Evolutionary conservation across 2,329 filamentous ascomycete genomes (phyloP), one percentile per base, ranked within the genome.

Genomic region (Fusarium mangiferae): DNA sequence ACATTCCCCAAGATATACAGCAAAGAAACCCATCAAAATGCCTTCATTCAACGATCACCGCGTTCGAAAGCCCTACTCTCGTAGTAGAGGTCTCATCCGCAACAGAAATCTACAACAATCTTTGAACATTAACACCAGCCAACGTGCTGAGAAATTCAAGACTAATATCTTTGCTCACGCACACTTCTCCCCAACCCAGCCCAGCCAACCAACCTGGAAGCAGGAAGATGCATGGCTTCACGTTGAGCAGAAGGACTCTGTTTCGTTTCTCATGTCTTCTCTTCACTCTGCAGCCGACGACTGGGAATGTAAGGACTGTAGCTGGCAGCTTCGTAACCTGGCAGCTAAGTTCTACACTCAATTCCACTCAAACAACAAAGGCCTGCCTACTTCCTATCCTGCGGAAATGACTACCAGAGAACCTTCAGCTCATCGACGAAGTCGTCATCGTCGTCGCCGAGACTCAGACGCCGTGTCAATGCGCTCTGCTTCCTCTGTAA

Each of bases 281-380:
- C 26, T 68, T 6, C 35, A 68, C 17, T 9, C 51, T 6, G 64
- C 33, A 18, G 66, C 66, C 26, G 64, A 68, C n/a, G 38, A 44
- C 8, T 68, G 64, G 66, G 42, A 68, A 7, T 68, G 66, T 9
- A 62, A 62, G n/a, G 36, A 49, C 18, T 68, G 64, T 24, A 63
- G 64, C 22, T 54, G 41, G 66, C 60, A 54, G 24, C 35, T 68
- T 10, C 66, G 66, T 18, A 51, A 33, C n/a, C 42, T 68, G 33
- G 56, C 42, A 12, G 26, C 24, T 7, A 56, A 36, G 30, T 55
- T 63, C 26, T 49, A 49, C 33, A 14, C 36, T 11, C 45, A 49
- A 15, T 38, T 62, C 18, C 42, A 54, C 13, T 62, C 56, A 12
- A 18, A 30, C 26, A 30, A 26, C 36, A 35, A 20, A 5, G n/a